Conservation (phyloP, 2,329 filamentous ascomycete species). For the Monascus ruber region DNA sequence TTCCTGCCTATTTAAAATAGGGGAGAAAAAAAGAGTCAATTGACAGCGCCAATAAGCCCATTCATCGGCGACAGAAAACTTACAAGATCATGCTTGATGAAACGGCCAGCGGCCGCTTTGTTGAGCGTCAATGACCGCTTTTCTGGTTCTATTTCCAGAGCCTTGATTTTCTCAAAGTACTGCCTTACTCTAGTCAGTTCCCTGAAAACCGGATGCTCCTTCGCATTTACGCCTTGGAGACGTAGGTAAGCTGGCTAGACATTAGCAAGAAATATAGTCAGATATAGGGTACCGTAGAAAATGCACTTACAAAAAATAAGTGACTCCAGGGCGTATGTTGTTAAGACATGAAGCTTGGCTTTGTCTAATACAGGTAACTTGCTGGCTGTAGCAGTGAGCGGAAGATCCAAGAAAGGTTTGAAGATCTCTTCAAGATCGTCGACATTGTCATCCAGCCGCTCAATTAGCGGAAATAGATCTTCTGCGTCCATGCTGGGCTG, state of each 20-base stretch:
- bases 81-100: conserved; percentile 73
- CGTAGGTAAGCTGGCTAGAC: conserved; percentile 54
- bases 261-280: conserved; percentile 2
- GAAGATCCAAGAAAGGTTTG: conserved; percentile 56
- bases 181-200: conserved; percentile 80
- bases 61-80: conserved; percentile 13
- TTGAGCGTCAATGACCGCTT: conserved; percentile 52
- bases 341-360: conserved; percentile 82
- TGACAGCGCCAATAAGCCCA: not conserved
- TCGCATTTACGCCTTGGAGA: conserved; percentile 69
- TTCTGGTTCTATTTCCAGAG: conserved; percentile 52
- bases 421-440: conserved; percentile 67
- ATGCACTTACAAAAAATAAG: conserved; percentile 62
- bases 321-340: conserved; percentile 82
- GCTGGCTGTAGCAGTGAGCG: conserved; percentile 56
- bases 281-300: not conserved
- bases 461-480: conserved; percentile 56
- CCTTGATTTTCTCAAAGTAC: conserved; percentile 87
- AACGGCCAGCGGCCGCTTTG: conserved; percentile 65
- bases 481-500: conserved; percentile 38
- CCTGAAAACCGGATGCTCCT: conserved; percentile 69
- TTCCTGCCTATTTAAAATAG: conserved; percentile 25
- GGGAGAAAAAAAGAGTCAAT: not conserved
- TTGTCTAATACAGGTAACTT: conserved; percentile 87
- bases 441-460: conserved; percentile 65